Percentiles rank a stretch among this genome's conserved stretches.
Conservation (phyloP, 1,284 basidiomycete species). For the Omphalotus olearius region DNA sequence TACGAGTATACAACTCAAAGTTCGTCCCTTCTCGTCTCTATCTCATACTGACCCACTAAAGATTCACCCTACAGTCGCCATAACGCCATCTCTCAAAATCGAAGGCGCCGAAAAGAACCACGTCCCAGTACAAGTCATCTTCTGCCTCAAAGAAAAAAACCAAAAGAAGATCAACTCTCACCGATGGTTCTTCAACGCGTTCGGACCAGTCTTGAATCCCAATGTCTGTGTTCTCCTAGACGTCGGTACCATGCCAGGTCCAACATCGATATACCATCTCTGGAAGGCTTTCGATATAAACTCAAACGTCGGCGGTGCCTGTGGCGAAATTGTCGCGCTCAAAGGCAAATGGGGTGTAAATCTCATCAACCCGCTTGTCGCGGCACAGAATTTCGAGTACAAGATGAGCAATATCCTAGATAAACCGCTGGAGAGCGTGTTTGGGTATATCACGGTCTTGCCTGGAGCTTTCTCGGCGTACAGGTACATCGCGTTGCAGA, state of each 20-base stretch:
- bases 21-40: constrained; percentile 31
- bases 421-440: constrained; percentile 82
- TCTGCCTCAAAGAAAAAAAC: constrained; percentile 93
- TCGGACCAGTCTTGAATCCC: constrained; percentile 72
- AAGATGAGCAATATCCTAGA: constrained; percentile 95
- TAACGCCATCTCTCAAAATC: constrained; percentile 78
- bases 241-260: constrained; percentile 90
- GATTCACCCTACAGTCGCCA: constrained; percentile 55
- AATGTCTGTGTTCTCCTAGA: constrained; percentile 95
- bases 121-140: constrained; percentile 89
- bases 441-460: constrained; percentile 91
- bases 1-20: constrained; percentile 94
- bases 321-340: constrained; percentile 93
- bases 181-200: constrained; percentile 90
- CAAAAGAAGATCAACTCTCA: constrained; percentile 89
- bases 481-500: constrained; percentile 64
- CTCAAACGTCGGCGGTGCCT: constrained; percentile 93
- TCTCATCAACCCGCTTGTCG: constrained; percentile 81
- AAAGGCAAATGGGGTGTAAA: constrained; percentile 81
- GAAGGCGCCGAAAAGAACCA: constrained; percentile 77
- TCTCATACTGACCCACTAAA: constrained; percentile 1
- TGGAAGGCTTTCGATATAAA: constrained; percentile 99
- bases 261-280: constrained; percentile 88
- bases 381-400: constrained; percentile 95
- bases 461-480: constrained; percentile 95